Evolutionary conservation across 768 basidiomycete genomes (phyloP), one percentile per base, ranked within the genome.

Genomic region (Arthromyces matolae): DNA sequence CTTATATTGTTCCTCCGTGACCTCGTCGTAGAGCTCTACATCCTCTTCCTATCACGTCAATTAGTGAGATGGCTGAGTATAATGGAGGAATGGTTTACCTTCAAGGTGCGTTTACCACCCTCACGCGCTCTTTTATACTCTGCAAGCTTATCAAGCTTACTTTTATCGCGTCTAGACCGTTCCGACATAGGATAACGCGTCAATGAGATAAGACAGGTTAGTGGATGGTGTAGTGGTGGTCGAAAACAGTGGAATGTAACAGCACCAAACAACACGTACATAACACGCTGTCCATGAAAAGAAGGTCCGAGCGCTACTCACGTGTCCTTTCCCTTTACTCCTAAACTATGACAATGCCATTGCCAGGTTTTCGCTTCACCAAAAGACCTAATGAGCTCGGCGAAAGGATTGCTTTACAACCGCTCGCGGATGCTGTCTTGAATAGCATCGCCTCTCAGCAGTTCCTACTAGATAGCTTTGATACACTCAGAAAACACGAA

Each of bases 1-100:
- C 55, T 78, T 80, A 65, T 98, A 99, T 56, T 93, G 84, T 8
- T 89, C 89, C 46, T 96, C 94, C 0, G 84, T 79, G 13, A 98
- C 88, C 58, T 90, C 87, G 57, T 96, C 93, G 60, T 94, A 98
- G 10, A 98, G 70, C 13, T 76, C 72, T 14, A 71, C 75, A 31
- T 92, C 87, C 27, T 86, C 71, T 47, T 76, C 73, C 69, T 78
- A 38, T 45, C 32, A 45, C 24, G 37, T 46, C 32, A 35, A 5
- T 13, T 14, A n/a, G 23, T 8, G 8, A 23, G 10, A 36, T 51
- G 42, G 54, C 47, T 50, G 51, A 49, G 24, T 19, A 38, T 3
- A 13, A 22, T 14, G n/a, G 27, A 38, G n/a, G n/a, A 34, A 10
- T 7, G 22, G 1, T 18, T 34, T 38, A 44, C 57, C 52, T 56